Percentiles rank a stretch among this genome's conserved stretches.
phyloP scores from a whole-genome alignment of 768 basidiomycete genomes.

The Auriscalpium vulgare region DNA sequence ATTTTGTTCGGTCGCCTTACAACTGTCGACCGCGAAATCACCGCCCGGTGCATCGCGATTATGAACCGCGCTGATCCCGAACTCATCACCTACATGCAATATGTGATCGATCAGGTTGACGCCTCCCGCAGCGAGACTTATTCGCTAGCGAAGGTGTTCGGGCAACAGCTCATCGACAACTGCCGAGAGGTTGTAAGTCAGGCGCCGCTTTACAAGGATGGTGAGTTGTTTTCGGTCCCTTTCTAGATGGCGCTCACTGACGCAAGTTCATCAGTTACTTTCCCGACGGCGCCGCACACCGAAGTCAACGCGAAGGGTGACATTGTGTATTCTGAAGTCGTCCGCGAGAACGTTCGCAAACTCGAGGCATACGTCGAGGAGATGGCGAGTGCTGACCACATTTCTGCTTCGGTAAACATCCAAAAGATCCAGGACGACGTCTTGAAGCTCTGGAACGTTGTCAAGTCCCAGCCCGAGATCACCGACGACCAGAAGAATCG shows the following conservation, averaged over 20 bases:
- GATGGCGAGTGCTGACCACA: conserved; percentile 93
- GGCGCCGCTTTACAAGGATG: conserved; percentile 93
- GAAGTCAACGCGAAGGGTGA: conserved; percentile 92
- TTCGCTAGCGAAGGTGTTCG: conserved; percentile 93
- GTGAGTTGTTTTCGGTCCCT: conserved; percentile 36
- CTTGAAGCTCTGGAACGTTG: conserved; percentile 92
- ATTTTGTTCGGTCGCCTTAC: conserved; percentile 94
- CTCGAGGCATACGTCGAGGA: conserved; percentile 96
- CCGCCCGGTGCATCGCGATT: conserved; percentile 93
- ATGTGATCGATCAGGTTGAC: conserved; percentile 81
- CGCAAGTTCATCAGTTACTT: conserved; percentile 56
- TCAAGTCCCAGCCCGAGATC: conserved; percentile 95
- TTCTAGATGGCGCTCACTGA: neutral
- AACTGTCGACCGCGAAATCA: conserved; percentile 92
- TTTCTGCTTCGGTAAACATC: conserved; percentile 78
- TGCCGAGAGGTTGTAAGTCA: conserved; percentile 75
- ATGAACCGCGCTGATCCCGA: conserved; percentile 96
- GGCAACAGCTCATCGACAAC: conserved; percentile 92
- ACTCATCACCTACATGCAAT: conserved; percentile 92
- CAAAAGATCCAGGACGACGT: conserved; percentile 98
- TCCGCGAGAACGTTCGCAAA: conserved; percentile 93
- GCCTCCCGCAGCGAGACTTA: conserved; percentile 84
- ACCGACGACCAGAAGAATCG: conserved; percentile 94
- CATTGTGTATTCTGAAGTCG: conserved; percentile 90
- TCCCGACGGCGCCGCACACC: conserved; percentile 96